Evolutionary conservation across 306 rosid genomes (phyloP).

Genomic region (Pterocarpus macrocarpus): DNA sequence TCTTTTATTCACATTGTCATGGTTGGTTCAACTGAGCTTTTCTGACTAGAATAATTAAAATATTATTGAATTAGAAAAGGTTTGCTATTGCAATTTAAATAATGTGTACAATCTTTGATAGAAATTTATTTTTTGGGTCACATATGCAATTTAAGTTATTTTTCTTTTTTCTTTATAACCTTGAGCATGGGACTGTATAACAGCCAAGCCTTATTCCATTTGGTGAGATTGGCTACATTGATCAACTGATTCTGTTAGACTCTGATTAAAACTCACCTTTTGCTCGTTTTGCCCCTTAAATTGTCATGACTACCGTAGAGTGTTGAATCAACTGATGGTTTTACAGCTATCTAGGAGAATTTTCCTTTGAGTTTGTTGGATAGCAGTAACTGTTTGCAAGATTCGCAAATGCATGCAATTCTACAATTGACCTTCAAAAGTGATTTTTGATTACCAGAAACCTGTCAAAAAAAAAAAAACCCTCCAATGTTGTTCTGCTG

Average conservation of each 20-base stretch:
- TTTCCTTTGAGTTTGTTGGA: neutral
- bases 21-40: constrained; percentile 10
- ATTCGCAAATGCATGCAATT: constrained; percentile 22
- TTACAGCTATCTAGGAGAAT: neutral
- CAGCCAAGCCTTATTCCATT: neutral
- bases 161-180: neutral
- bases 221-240: neutral
- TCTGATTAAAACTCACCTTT: neutral
- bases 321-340: neutral
- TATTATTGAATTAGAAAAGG: neutral
- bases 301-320: neutral
- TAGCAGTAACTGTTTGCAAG: constrained; percentile 4
- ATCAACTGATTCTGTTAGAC: neutral
- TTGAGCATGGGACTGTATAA: neutral
- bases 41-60: constrained; percentile 27
- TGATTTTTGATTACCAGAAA: neutral
- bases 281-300: neutral
- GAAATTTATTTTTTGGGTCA: neutral
- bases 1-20: constrained; percentile 4
- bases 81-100: constrained; percentile 16
- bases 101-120: no score
- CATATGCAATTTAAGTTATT: neutral
- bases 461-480: no score
- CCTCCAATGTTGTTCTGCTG: no score
- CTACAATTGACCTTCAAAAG: constrained; percentile 22